A percentile compares a stretch with the other conserved stretches of the same genome.
Evolutionary conservation across 2,329 filamentous ascomycete genomes (phyloP).

Genomic region (Penicillium sp.): DNA sequence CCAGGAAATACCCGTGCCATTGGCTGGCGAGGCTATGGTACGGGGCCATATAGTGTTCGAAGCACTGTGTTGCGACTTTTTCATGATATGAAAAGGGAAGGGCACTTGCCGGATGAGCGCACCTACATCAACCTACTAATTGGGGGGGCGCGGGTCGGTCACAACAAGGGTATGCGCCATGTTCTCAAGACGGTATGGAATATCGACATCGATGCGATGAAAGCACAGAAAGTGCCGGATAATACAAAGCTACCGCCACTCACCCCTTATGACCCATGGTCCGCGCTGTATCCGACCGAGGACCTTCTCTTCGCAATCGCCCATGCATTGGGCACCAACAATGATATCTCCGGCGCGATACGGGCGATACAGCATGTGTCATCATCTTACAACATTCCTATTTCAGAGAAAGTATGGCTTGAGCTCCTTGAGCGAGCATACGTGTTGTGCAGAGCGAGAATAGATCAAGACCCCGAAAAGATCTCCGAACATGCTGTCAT

Average conservation of each 20-base stretch:
- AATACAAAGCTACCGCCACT: conserved; percentile 37
- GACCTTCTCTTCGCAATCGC: conserved; percentile 69
- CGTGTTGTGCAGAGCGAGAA: conserved; percentile 52
- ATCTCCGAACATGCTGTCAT: conserved; percentile 1
- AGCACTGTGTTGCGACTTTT: conserved; percentile 48
- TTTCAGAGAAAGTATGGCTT: conserved; percentile 65
- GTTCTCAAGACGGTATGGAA: conserved; percentile 60
- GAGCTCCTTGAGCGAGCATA: conserved; percentile 71
- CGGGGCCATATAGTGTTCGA: conserved; percentile 37
- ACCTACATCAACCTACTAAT: conserved; percentile 60
- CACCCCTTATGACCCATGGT: conserved; percentile 51
- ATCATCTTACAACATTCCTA: conserved; percentile 59
- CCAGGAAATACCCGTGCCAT: conserved; percentile 5
- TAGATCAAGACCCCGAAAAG: conserved; percentile 3
- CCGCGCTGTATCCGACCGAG: conserved; percentile 62
- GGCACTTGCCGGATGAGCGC: conserved; percentile 53
- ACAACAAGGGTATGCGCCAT: conserved; percentile 51
- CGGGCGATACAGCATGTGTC: conserved; percentile 68
- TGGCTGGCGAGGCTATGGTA: conserved; percentile 38
- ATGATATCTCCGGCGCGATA: conserved; percentile 62
- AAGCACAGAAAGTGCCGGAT: conserved; percentile 32
- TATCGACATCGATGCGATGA: conserved; percentile 53
- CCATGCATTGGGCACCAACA: conserved; percentile 70
- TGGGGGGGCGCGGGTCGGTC: conserved; percentile 58
- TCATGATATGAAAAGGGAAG: conserved; percentile 51